Conservation (phyloP, 495 filamentous ascomycete species). For the Thermothielavioides terrestris region DNA sequence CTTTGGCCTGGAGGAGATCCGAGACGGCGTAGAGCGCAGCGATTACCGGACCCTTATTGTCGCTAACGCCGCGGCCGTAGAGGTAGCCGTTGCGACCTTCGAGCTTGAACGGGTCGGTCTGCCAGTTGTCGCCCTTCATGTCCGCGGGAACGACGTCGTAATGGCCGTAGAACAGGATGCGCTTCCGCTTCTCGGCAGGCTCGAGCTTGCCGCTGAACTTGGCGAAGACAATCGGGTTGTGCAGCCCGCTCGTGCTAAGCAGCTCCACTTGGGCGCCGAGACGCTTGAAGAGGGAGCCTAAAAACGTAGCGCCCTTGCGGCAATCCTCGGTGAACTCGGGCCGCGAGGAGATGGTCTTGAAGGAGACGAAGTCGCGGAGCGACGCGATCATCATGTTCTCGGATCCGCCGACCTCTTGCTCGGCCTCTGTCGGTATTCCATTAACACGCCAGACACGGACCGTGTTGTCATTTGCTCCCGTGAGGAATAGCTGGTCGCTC, state of each 20-base stretch:
- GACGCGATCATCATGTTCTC: constrained; percentile 75
- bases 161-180: constrained; percentile 92
- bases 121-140: constrained; percentile 69
- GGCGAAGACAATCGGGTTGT: constrained; percentile 85
- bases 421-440: constrained; percentile 37
- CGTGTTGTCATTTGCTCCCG: constrained; percentile 88
- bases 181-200: constrained; percentile 55
- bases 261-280: constrained; percentile 84
- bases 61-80: constrained; percentile 91
- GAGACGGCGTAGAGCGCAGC: constrained; percentile 89
- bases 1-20: constrained; percentile 69
- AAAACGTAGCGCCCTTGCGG: constrained; percentile 80
- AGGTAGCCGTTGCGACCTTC: constrained; percentile 83
- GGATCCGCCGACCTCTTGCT: constrained; percentile 21
- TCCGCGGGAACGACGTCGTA: constrained; percentile 98
- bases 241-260: constrained; percentile 58
- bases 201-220: constrained; percentile 65
- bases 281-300: constrained; percentile 80
- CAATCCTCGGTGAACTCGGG: constrained; percentile 81
- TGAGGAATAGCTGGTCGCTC: constrained; percentile 69
- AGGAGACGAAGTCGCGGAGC: constrained; percentile 77
- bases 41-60: constrained; percentile 93
- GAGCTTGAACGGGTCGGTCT: constrained; percentile 75
- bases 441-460: constrained; percentile 83
- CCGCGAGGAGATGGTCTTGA: constrained; percentile 80